Base-by-base conservation (phyloP, 2,329 filamentous ascomycete species). In the Claviceps pazoutovae region DNA sequence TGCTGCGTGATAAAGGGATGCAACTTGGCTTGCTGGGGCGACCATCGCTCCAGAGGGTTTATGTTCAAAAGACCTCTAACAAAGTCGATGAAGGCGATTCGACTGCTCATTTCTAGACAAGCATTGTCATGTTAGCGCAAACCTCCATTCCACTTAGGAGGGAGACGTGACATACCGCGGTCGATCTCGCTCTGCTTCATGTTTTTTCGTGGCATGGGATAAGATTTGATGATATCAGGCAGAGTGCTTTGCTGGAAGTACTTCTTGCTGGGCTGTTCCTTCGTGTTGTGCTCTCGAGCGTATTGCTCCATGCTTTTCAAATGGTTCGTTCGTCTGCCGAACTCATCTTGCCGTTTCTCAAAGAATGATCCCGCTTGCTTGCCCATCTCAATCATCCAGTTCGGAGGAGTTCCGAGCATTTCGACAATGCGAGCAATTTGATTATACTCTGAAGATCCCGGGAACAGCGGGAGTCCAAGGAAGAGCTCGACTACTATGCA, bases 351-450 rank as follows among this genome's bases (percentile, higher is more conserved):
- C 39, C 79, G 72, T 70, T 96, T 96, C 68, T 98, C 91, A 62
- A 95, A 98, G 66, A 98, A 98, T 61, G 97, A 90, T 45, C 88
- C 88, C 1, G 91, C 88, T 67, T 98, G 93, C 69, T 98, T 98
- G 60, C 93, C 93, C 79, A 95, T 94, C 65, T 98, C 93, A 52
- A 98, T 79, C 93, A 98, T 98, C 93, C 93, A 98, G 57, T 89
- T 94, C 39, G 89, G 91, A 1, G 93, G 91, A 58, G 95, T 83
- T 11, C 93, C 93, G 8, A 98, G 79, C 93, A 98, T 98, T 70
- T 98, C 93, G 21, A 93, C 90, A 57, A 98, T 98, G 50, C 93
- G 79, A 30, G 91, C 91, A 17, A 98, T 90, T 67, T 98, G 93
- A 61, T 98, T 98, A 69, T 98, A 98, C 68, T 98, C 93, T 2